Conservation (phyloP, 495 filamentous ascomycete species). For the Peziza echinospora region DNA sequence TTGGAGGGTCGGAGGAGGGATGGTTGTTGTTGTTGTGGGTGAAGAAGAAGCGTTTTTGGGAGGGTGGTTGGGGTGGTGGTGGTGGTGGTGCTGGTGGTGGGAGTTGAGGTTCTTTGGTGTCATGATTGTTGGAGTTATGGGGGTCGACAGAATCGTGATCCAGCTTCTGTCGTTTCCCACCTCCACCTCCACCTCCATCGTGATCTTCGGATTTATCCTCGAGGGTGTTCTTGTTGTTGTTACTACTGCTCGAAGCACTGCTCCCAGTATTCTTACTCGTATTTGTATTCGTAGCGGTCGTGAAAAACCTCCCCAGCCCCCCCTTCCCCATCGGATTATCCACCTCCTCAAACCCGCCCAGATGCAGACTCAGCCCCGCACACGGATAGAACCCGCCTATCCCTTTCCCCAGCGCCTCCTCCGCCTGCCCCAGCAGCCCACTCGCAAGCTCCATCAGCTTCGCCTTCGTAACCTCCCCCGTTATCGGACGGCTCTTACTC, state of each 20-base stretch:
- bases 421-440: conserved; percentile 51
- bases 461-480: conserved; percentile 44
- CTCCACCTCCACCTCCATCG: background rate
- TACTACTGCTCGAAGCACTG: conserved; percentile 29
- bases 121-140: background rate
- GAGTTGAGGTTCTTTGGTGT: background rate
- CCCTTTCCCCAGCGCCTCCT: conserved; percentile 51
- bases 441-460: conserved; percentile 59
- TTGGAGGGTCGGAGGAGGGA: background rate
- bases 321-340: conserved; percentile 57
- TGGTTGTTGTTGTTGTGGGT: no score
- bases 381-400: conserved; percentile 76
- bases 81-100: background rate
- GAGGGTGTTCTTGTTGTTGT: conserved; percentile 22
- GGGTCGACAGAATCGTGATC: conserved; percentile 2
- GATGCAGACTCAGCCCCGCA: conserved; percentile 57
- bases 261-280: conserved; percentile 13
- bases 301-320: conserved; percentile 25
- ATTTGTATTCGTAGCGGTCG: conserved; percentile 14
- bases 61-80: conserved; percentile 14
- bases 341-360: conserved; percentile 79
- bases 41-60: background rate
- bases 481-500: conserved; percentile 54
- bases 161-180: background rate
- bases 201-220: background rate